Evolutionary conservation across 2,329 filamentous ascomycete genomes (phyloP).

Genomic region (Dryadomyces quercus-mongolicae): DNA sequence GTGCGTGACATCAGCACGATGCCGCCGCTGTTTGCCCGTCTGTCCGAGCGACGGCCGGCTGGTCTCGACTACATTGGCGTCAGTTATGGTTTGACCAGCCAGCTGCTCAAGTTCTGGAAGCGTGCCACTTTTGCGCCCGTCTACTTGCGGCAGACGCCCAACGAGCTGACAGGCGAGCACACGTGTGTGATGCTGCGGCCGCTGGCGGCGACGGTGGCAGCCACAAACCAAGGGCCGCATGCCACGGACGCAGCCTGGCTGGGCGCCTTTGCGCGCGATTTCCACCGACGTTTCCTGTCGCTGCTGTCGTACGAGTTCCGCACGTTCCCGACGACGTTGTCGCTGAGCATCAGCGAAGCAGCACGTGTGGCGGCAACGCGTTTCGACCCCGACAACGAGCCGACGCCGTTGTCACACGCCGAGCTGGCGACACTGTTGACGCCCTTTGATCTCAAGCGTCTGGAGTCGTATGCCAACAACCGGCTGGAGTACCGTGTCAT

Average conservation of each 20-base stretch:
- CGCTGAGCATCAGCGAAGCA: slow-evolving; percentile 79
- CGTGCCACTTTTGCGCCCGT: slow-evolving; percentile 74
- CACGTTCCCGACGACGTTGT: slow-evolving; percentile 62
- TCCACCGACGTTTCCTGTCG: slow-evolving; percentile 84
- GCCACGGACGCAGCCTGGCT: slow-evolving; percentile 49
- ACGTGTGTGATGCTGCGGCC: slow-evolving; percentile 95
- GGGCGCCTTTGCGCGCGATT: slow-evolving; percentile 81
- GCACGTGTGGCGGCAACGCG: slow-evolving; percentile 26
- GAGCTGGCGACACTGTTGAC: slow-evolving; percentile 71
- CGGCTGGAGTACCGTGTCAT: slow-evolving; percentile 98
- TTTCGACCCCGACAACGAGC: slow-evolving; percentile 32
- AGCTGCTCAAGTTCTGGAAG: slow-evolving; percentile 96
- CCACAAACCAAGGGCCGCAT: too few species aligned
- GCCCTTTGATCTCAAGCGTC: slow-evolving; percentile 86
- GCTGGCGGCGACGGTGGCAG: too few species aligned
- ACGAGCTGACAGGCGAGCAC: slow-evolving; percentile 93
- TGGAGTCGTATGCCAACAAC: slow-evolving; percentile 93
- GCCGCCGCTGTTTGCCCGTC: slow-evolving; percentile 83
- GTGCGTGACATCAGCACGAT: slow-evolving; percentile 83
- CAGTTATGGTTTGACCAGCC: slow-evolving; percentile 79
- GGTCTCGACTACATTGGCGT: slow-evolving; percentile 87
- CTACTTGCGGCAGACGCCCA: slow-evolving; percentile 86
- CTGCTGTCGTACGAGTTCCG: slow-evolving; percentile 90
- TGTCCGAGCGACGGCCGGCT: slow-evolving; percentile 71
- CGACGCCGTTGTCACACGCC: slow-evolving; percentile 49